phyloP scores from a whole-genome alignment of 352 stramenopile species.

The Aphanomyces invadans region DNA sequence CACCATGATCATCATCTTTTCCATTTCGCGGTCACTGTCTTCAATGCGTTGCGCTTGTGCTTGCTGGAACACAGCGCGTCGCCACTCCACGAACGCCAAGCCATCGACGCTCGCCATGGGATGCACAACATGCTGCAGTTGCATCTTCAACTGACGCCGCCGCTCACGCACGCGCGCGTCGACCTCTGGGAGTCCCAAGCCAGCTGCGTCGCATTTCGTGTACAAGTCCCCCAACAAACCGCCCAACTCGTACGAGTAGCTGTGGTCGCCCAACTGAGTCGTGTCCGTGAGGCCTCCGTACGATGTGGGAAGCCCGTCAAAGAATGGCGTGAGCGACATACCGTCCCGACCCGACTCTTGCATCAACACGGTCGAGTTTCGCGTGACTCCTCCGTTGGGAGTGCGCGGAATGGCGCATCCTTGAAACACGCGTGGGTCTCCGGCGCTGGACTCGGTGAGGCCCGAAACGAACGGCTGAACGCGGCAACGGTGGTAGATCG shows the following conservation, averaged over 20 bases:
- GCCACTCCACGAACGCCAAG: neutral
- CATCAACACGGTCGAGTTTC: slow-evolving; percentile 2
- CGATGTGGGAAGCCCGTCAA: slow-evolving; percentile 23
- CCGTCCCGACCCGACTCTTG: neutral
- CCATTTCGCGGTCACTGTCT: slow-evolving; percentile 37
- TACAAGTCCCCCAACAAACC: slow-evolving; percentile 37
- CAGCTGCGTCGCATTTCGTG: slow-evolving; percentile 30
- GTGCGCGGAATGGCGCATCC: neutral
- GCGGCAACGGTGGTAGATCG: slow-evolving; percentile 19
- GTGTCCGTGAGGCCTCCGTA: slow-evolving; percentile 44
- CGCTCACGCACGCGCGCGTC: neutral
- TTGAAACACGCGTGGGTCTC: slow-evolving; percentile 17
- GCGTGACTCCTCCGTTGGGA: neutral
- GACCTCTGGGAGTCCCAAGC: neutral
- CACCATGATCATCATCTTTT: slow-evolving; percentile 47
- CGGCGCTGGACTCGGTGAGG: neutral
- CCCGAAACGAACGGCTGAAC: neutral
- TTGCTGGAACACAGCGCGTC: neutral
- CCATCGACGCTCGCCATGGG: neutral
- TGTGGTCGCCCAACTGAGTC: slow-evolving; percentile 37
- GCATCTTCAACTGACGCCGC: neutral
- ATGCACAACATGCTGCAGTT: neutral
- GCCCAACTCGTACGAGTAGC: slow-evolving; percentile 2
- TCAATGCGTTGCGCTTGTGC: slow-evolving; percentile 22
- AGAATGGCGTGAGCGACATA: slow-evolving; percentile 16